Base-by-base conservation (phyloP, 208 protist species). In the Wallacemonas sp. region DNA sequence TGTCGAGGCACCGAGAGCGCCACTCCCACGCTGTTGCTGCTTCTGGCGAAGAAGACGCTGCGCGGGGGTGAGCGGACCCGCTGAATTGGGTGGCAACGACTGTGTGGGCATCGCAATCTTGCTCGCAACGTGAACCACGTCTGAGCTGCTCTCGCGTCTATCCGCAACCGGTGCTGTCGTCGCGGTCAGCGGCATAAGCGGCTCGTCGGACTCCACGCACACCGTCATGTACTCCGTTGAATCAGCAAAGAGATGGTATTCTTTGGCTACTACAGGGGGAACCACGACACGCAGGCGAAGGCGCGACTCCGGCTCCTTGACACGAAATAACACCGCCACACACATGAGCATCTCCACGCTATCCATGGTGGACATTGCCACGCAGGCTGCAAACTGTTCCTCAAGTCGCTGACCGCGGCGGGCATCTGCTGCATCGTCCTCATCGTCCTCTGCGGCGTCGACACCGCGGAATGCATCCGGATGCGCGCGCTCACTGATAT, bases 231-330 rank as follows among this genome's bases (percentile, higher is more conserved):
- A 88, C 44, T 70, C 73, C 4, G 79, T 49, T 9, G 78, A 62
- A 68, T 90, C 87, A 22, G 76, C 79, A 51, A 93, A 93, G 63
- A 82, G 90, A 62, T 93, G 87, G 14, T 70, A 44, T 24, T 93
- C 80, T 11, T 39, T 33, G 8, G 15, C 5, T 5, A 22, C 30
- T 5, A 38, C 4, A 6, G 58, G 39, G 1, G 81, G 79, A 14
- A 72, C 60, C 12, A 28, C 30, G 36, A 89, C 72, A 8, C 44
- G 64, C 49, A 93, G 51, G 31, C 77, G 77, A 27, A 88, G 74
- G 30, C 76, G 79, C 41, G 70, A 81, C 19, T 75, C 72, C 24
- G 75, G 83, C 72, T 93, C 83, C 28, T 61, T 72, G 33, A 89
- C 83, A 22, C 38, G 62, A 24, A 90, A 60, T 26, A 79, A 33